phyloP scores from a whole-genome alignment of 306 rosid species.

The Sesbania bispinosa region DNA sequence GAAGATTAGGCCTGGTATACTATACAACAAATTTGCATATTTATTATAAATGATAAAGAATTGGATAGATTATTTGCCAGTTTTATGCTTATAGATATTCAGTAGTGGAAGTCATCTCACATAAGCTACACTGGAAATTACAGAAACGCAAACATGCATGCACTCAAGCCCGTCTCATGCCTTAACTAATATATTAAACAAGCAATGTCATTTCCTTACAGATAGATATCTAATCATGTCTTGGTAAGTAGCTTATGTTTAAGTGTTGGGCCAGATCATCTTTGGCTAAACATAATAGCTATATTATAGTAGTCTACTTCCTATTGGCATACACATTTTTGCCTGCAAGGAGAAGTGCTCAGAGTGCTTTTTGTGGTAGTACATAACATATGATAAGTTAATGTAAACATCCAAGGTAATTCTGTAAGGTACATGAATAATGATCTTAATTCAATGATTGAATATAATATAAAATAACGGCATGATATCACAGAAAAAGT shows the following conservation, averaged over 20 bases:
- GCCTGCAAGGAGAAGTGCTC: neutral
- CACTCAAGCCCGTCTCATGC: neutral
- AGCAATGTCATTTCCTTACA: neutral
- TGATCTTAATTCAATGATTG: neutral
- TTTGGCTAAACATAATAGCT: neutral
- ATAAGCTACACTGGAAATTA: constrained; percentile 1
- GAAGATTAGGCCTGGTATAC: neutral
- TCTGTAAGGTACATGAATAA: neutral
- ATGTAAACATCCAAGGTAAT: neutral
- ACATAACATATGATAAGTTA: neutral
- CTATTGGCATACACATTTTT: neutral
- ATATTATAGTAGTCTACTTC: neutral
- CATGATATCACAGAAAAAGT: neutral
- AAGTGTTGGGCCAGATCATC: neutral
- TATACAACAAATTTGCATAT: constrained; percentile 9
- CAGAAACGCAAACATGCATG: neutral
- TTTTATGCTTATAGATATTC: neutral
- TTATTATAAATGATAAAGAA: neutral
- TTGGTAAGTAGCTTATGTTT: neutral
- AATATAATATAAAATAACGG: constrained; percentile 1
- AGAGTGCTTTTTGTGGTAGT: neutral
- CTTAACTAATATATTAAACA: no score
- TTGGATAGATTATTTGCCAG: neutral
- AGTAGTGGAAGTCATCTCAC: neutral
- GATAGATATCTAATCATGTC: neutral